Evolutionary conservation across 2,329 filamentous ascomycete genomes (phyloP), one percentile per base, ranked within the genome.

Genomic region (Hirsutella minnesotensis): DNA sequence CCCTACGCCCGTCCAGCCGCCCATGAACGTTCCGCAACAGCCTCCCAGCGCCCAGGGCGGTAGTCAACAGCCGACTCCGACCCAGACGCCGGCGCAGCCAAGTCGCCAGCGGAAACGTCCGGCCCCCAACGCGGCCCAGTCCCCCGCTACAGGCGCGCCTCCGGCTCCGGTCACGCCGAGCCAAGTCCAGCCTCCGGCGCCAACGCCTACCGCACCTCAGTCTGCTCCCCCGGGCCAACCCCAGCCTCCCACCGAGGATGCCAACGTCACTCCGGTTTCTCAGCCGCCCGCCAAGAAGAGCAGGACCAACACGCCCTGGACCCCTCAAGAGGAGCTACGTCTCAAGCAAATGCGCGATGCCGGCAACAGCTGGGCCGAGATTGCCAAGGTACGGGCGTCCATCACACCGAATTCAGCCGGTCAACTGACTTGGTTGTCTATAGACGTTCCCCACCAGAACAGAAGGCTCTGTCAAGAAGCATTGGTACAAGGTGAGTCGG

Each of bases 261-360:
- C 48, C 48, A 52, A 52, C 46, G 41, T 58, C 42, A 41, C 61
- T 45, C 43, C 51, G 44, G 36, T 52, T 38, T 48, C 53, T 5
- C 72, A 70, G 22, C 77, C 78, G 2, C 78, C 79, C 7, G 70
- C 77, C 39, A 98, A 96, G 70, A 95, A 95, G 69, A 92, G 87
- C 55, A 76, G 92, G 47, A 96, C 92, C n/a, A 98, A 98, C 60
- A 98, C 92, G 3, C 92, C 92, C 0, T 98, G 92, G 92, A 95
- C 89, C 2, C 86, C 90, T 3, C 85, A 85, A 29, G 92, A 98
- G 62, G 92, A 98, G 64, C 79, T 90, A 59, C 74, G 88, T 38
- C 69, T 98, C 53, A 96, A 96, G 71, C 79, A 83, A 51, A 94
- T 98, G 87, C 77, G 92, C 55, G 92, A 96, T 63, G 78, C 82